These are phyloP conservation scores for Fusarium transvaalense DNA, from an alignment of 2,329 filamentous ascomycete species.

Conservation along the genomic window DNA sequence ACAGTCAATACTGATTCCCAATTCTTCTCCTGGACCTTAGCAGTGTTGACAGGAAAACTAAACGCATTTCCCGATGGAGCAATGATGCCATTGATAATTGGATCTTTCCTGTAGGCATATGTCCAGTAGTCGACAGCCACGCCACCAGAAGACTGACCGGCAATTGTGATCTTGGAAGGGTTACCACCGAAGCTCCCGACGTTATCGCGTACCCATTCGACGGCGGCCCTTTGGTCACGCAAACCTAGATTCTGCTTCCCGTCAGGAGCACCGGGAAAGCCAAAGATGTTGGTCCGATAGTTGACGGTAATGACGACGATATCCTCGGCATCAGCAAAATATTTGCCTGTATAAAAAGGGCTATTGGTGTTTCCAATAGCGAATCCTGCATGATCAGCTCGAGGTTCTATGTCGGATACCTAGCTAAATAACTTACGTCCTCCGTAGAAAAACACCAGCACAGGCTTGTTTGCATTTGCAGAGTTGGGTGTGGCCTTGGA, in stretches of 20 bases:
- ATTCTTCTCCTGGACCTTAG: constrained; percentile 52
- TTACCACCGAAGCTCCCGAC: constrained; percentile 50
- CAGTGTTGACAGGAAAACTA: constrained; percentile 59
- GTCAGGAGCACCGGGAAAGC: constrained; percentile 54
- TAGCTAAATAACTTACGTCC: constrained; percentile 22
- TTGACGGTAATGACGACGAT: constrained; percentile 62
- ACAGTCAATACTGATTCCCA: constrained; percentile 58
- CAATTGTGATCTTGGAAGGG: constrained; percentile 51
- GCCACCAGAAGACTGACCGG: constrained; percentile 52
- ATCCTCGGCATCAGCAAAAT: constrained; percentile 58
- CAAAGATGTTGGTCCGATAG: constrained; percentile 60
- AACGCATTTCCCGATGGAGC: constrained; percentile 60
- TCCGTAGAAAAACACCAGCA: constrained; percentile 43
- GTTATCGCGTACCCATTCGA: constrained; percentile 53
- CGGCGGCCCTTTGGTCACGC: constrained; percentile 49
- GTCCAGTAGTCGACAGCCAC: constrained; percentile 61
- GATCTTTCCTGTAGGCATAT: constrained; percentile 62
- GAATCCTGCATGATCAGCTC: constrained; percentile 48
- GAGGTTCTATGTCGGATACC: fast-evolving
- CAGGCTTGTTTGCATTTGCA: constrained; percentile 32
- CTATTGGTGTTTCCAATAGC: constrained; percentile 54
- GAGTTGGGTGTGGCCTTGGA: constrained; percentile 38
- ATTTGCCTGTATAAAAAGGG: constrained; percentile 58
- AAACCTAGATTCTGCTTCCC: constrained; percentile 47
- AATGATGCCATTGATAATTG: constrained; percentile 63